phyloP scores from a whole-genome alignment of 1,284 basidiomycete genomes.

The Sanghuangporus weigelae region DNA sequence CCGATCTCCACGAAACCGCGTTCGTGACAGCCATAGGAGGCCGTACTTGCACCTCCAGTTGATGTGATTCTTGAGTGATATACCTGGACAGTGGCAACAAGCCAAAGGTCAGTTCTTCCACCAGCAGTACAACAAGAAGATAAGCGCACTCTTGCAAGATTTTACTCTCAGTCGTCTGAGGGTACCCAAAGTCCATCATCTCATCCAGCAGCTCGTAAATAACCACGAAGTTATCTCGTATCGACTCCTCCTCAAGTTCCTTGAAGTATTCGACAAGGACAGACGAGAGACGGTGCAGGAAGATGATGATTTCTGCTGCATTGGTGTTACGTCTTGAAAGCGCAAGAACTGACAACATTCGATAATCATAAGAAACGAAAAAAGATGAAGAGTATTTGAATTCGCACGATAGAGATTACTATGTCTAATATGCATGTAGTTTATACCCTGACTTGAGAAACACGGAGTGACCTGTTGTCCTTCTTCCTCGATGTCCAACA shows the following conservation, averaged over 20 bases:
- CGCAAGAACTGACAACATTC: constrained; percentile 69
- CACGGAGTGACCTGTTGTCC: constrained; percentile 93
- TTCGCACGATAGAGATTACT: constrained; percentile 93
- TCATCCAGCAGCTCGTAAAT: constrained; percentile 98
- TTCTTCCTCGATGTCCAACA: constrained; percentile 98
- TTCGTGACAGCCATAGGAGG: constrained; percentile 98
- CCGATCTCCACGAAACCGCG: constrained; percentile 97
- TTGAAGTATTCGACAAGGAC: constrained; percentile 99
- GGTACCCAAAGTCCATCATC: constrained; percentile 99
- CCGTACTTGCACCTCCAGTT: constrained; percentile 93
- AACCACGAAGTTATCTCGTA: constrained; percentile 97
- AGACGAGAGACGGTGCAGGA: constrained; percentile 87
- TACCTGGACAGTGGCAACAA: constrained; percentile 44
- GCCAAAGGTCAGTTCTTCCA: background rate
- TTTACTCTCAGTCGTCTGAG: constrained; percentile 99
- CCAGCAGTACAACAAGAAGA: background rate
- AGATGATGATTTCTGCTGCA: constrained; percentile 94
- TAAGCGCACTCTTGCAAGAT: constrained; percentile 87
- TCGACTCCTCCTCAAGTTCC: constrained; percentile 98
- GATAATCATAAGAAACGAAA: constrained; percentile 8
- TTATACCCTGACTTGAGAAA: constrained; percentile 90
- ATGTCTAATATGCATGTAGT: constrained; percentile 98
- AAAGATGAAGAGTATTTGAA: background rate
- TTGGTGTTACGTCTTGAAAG: constrained; percentile 96
- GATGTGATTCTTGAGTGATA: constrained; percentile 99